Evolutionary conservation across 2,329 filamentous ascomycete genomes (phyloP).

Genomic region (Xylaria arbuscula): DNA sequence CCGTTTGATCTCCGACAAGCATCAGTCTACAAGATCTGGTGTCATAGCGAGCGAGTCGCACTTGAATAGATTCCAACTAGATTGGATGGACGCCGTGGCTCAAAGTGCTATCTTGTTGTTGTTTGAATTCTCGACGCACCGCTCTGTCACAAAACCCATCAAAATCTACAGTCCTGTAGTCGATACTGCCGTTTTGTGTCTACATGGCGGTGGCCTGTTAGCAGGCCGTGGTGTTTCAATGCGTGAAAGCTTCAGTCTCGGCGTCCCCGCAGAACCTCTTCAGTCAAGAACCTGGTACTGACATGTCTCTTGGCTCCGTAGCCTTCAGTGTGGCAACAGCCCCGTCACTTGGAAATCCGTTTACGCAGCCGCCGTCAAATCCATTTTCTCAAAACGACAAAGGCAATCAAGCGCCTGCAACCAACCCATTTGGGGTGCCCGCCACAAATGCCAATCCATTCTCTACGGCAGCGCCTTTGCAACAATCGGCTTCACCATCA

Average conservation of each 20-base stretch:
- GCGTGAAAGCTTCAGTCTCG: background rate
- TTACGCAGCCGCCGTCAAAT: conserved; percentile 40
- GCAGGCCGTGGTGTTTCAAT: background rate
- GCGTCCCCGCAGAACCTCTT: background rate
- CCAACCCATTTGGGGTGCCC: conserved; percentile 30
- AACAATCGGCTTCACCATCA: conserved; percentile 34
- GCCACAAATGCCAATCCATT: conserved; percentile 27
- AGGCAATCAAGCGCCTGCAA: conserved; percentile 16
- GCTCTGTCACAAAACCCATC: background rate
- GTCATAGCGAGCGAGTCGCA: conserved; percentile 1
- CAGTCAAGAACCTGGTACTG: conserved; percentile 29
- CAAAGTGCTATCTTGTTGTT: background rate
- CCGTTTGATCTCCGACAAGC: conserved; percentile 16
- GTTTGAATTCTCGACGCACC: background rate
- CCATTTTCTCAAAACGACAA: conserved; percentile 38
- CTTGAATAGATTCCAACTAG: background rate
- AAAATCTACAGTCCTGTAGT: background rate
- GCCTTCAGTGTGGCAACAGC: conserved; percentile 41
- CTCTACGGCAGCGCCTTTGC: conserved; percentile 8
- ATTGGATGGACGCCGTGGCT: background rate
- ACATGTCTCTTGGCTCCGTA: conserved; percentile 40
- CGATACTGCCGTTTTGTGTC: background rate
- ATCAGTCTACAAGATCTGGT: background rate
- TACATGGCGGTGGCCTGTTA: background rate
- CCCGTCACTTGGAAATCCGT: conserved; percentile 41